Evolutionary conservation across 140 eudicot species (phyloP).

Genomic region (Bidens hawaiensis): DNA sequence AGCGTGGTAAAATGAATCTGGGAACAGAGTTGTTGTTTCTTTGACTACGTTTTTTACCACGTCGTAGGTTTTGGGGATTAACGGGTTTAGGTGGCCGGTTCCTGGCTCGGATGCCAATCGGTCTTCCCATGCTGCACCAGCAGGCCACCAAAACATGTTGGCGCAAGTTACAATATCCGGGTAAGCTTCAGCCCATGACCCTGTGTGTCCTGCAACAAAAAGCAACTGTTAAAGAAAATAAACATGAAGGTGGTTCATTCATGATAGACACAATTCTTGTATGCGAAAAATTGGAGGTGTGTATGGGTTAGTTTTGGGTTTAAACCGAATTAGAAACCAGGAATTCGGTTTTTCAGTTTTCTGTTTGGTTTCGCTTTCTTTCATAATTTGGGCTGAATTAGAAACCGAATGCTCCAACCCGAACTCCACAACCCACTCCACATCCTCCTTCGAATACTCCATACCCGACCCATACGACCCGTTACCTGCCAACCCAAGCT

Average conservation of each 20-base stretch:
- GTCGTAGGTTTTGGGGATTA: slow-evolving; percentile 70
- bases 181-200: slow-evolving; percentile 88
- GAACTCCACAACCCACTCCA: slow-evolving; percentile 51
- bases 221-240: neutral
- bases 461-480: slow-evolving; percentile 69
- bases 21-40: slow-evolving; percentile 57
- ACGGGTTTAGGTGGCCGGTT: slow-evolving; percentile 90
- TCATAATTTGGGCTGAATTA: too few species aligned
- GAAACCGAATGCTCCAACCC: slow-evolving; percentile 85
- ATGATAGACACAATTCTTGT: too few species aligned
- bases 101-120: slow-evolving; percentile 93
- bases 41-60: slow-evolving; percentile 53
- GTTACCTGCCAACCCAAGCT: slow-evolving; percentile 64
- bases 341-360: too few species aligned
- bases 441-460: slow-evolving; percentile 63
- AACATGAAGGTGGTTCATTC: neutral
- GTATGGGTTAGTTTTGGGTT: too few species aligned
- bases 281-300: too few species aligned
- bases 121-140: slow-evolving; percentile 58
- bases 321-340: too few species aligned
- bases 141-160: slow-evolving; percentile 88
- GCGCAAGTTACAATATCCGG: slow-evolving; percentile 90
- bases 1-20: slow-evolving; percentile 67
- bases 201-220: slow-evolving; percentile 72
- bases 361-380: too few species aligned